A percentile compares a stretch with the other conserved stretches of the same genome.
phyloP scores from a whole-genome alignment of 148 eudicot species.

The Heliosperma pusillum region DNA sequence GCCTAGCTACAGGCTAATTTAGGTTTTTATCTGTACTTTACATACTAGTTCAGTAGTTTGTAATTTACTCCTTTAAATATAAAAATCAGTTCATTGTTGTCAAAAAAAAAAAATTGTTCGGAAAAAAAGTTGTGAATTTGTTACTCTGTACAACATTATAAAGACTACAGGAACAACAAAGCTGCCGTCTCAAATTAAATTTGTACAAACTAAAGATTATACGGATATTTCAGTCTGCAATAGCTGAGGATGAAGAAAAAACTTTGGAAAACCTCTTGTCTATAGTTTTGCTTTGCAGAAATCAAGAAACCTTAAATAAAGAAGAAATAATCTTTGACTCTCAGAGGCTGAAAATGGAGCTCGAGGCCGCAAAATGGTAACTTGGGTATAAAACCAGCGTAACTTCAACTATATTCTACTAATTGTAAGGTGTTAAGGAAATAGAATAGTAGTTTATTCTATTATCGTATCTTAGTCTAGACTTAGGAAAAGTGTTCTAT shows the following conservation, averaged over 20 bases:
- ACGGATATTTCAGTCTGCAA: neutral
- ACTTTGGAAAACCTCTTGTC: neutral
- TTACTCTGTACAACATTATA: neutral
- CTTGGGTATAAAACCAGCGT: neutral
- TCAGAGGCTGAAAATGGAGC: neutral
- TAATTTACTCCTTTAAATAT: no score
- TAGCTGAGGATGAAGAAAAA: neutral
- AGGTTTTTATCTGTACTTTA: no score
- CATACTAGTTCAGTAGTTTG: no score
- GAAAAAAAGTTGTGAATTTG: neutral
- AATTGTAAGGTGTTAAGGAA: no score
- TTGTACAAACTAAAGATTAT: neutral
- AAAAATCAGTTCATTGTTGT: no score
- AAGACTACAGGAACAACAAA: neutral
- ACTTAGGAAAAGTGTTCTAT: no score
- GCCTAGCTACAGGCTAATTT: no score
- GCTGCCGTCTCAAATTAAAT: neutral
- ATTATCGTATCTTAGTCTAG: no score
- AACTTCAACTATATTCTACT: neutral
- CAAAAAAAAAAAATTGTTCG: no score
- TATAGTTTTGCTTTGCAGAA: neutral
- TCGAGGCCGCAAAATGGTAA: neutral
- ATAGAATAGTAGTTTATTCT: no score
- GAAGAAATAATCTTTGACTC: neutral
- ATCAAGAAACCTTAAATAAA: neutral